Evolutionary conservation across 2,329 filamentous ascomycete species (phyloP).

Genomic region (Cladosporium phlei): DNA sequence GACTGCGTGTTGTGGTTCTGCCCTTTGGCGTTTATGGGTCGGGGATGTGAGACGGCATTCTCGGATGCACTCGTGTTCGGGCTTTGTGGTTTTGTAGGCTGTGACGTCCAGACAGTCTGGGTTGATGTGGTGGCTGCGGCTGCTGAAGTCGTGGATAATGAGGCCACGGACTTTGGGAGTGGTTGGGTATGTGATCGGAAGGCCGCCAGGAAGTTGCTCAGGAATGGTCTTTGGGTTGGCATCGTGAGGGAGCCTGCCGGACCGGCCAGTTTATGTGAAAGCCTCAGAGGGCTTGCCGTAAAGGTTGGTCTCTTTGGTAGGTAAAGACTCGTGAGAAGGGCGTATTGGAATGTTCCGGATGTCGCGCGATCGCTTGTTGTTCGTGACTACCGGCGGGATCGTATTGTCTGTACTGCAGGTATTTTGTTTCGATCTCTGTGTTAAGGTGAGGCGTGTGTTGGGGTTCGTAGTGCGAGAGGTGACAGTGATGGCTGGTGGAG

Average conservation of each 20-base stretch:
- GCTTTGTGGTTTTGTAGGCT: conserved; percentile 14
- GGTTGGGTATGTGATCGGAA: conserved; percentile 59
- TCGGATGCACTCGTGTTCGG: conserved; percentile 23
- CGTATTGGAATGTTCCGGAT: not conserved
- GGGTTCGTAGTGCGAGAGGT: not conserved
- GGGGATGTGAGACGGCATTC: conserved; percentile 36
- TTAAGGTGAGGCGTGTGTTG: too few relatives aligned
- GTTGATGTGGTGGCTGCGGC: conserved; percentile 33
- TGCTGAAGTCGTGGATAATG: conserved; percentile 38
- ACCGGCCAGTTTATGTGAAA: not conserved
- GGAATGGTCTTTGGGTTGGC: conserved; percentile 62
- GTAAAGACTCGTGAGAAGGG: not conserved
- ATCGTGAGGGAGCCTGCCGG: conserved; percentile 34
- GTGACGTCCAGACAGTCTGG: conserved; percentile 19
- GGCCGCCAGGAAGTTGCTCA: conserved; percentile 63
- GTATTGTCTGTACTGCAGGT: not conserved
- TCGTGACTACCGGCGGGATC: not conserved
- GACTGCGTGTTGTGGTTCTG: conserved; percentile 23
- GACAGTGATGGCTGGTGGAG: conserved; percentile 5
- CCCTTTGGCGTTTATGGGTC: conserved; percentile 47
- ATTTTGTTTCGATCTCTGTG: not conserved
- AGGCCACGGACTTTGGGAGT: conserved; percentile 51
- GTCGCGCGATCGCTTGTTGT: not conserved
- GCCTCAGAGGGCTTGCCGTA: too few relatives aligned
- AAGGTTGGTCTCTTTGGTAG: not conserved